phyloP scores from a whole-genome alignment of 805 yeast species.

The Wickerhamomyces alni region DNA sequence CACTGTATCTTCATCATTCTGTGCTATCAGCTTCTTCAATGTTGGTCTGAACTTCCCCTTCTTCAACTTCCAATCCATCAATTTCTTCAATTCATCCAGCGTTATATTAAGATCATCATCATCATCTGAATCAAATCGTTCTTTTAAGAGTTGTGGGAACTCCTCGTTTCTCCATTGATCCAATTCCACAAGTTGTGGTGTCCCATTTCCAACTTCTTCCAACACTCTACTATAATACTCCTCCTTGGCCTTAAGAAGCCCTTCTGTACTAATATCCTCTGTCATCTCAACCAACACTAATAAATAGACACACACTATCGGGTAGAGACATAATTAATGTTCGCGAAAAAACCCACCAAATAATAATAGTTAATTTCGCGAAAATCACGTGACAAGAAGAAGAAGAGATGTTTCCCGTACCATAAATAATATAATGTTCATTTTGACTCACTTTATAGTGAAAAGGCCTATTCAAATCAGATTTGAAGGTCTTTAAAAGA shows the following conservation, averaged over 20 bases:
- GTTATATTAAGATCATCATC: slow-evolving; percentile 5
- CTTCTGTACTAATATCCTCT: slow-evolving; percentile 1
- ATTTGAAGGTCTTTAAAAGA: no score
- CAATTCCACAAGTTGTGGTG: slow-evolving; percentile 5
- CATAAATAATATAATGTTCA: no score
- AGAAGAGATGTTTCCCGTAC: no score
- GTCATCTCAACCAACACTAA: no score
- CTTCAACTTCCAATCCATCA: slow-evolving; percentile 22
- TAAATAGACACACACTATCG: no score
- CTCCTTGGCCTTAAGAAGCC: slow-evolving; percentile 1
- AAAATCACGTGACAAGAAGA: no score
- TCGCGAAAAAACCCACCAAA: no score
- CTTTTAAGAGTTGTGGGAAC: slow-evolving; percentile 5
- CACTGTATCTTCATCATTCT: slow-evolving; percentile 14
- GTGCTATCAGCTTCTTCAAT: slow-evolving; percentile 15
- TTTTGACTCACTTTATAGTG: no score
- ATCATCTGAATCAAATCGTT: slow-evolving; percentile 2
- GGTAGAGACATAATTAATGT: no score
- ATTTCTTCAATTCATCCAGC: slow-evolving; percentile 15
- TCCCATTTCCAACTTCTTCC: slow-evolving; percentile 4
- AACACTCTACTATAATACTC: slow-evolving; percentile 7
- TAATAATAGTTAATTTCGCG: no score
- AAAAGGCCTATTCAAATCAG: no score
- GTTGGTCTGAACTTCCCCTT: slow-evolving; percentile 24
- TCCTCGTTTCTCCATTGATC: slow-evolving; percentile 17